phyloP scores from a whole-genome alignment of 2,329 filamentous ascomycete genomes.

The Geosmithia putterillii region DNA sequence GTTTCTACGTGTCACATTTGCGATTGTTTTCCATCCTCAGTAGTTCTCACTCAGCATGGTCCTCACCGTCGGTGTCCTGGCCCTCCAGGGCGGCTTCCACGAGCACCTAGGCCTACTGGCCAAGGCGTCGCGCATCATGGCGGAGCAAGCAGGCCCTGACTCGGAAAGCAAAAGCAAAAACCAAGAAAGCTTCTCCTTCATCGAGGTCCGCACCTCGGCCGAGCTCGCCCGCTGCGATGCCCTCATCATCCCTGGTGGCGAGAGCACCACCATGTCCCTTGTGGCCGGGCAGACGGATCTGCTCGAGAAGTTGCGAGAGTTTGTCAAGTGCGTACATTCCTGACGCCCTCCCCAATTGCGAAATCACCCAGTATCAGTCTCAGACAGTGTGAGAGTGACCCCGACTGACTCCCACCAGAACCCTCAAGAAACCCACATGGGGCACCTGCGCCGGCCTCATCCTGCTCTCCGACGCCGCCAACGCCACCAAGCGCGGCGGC shows the following conservation, averaged over 20 bases:
- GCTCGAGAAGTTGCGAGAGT: constrained; percentile 72
- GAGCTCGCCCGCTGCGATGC: constrained; percentile 67
- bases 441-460: constrained; percentile 95
- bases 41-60: not conserved
- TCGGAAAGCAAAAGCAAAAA: too few species aligned
- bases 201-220: constrained; percentile 65
- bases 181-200: constrained; percentile 46
- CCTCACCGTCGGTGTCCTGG: constrained; percentile 48
- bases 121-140: constrained; percentile 47
- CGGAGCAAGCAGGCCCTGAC: constrained; percentile 4
- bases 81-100: constrained; percentile 85
- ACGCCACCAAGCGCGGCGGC: constrained; percentile 77
- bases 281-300: constrained; percentile 73
- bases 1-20: not conserved
- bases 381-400: not conserved
- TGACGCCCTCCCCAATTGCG: not conserved
- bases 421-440: constrained; percentile 74
- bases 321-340: constrained; percentile 62
- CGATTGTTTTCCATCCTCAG: not conserved
- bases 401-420: too few species aligned
- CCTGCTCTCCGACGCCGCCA: constrained; percentile 76
- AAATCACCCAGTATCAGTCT: not conserved
- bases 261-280: constrained; percentile 87
- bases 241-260: constrained; percentile 83
- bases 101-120: constrained; percentile 74